These are phyloP conservation scores for Chalciporus sp. DNA, from an alignment of 1,284 basidiomycete genomes.

Conservation along the genomic window DNA sequence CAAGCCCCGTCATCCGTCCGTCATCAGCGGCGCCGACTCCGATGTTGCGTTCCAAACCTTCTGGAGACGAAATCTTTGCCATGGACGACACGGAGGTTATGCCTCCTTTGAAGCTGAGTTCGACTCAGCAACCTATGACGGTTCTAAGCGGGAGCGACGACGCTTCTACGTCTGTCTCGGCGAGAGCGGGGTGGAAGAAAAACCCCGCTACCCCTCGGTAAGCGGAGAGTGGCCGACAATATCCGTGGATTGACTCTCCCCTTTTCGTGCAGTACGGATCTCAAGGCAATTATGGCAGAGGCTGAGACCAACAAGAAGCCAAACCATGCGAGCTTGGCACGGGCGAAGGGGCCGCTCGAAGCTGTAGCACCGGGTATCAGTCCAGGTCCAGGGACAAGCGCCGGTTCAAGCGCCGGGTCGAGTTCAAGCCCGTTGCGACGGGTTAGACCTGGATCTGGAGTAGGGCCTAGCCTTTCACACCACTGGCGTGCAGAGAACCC, in stretches of 20 bases:
- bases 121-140: not conserved
- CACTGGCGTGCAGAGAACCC: constrained; percentile 6
- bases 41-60: not conserved
- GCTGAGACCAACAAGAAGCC: constrained; percentile 44
- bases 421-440: not conserved
- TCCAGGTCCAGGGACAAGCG: not conserved
- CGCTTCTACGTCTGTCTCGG: not conserved
- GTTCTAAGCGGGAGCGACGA: constrained; percentile 5
- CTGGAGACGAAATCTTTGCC: constrained; percentile 56
- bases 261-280: constrained; percentile 59
- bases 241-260: not conserved
- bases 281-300: constrained; percentile 87
- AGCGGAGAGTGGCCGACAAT: constrained; percentile 22
- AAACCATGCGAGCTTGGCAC: not conserved
- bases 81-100: constrained; percentile 29
- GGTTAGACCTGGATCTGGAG: not conserved
- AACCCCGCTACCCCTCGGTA: constrained; percentile 42
- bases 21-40: not conserved
- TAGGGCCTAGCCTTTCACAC: not conserved
- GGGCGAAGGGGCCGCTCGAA: not conserved
- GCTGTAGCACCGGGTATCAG: not conserved
- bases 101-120: not conserved
- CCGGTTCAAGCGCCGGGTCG: not conserved
- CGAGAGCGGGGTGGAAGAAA: constrained; percentile 44
- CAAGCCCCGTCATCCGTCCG: constrained; percentile 21